These are phyloP conservation scores for Nicotiana otophora DNA, from an alignment of 257 asterid species.

Conservation along the genomic window DNA sequence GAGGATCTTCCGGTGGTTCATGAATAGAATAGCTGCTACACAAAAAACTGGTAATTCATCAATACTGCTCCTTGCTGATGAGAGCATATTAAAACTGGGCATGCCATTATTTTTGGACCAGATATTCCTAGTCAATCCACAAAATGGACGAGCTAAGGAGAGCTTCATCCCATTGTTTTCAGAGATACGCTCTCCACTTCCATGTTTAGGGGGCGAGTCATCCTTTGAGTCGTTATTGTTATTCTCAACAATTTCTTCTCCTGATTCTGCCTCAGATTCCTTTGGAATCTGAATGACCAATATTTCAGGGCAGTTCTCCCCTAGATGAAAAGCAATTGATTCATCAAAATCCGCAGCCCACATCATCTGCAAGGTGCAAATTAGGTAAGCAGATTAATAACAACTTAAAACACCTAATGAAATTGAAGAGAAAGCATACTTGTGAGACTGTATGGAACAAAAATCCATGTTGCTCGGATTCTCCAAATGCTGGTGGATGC, in stretches of 20 bases:
- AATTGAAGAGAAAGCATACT: background rate
- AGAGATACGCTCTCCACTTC: constrained; percentile 37
- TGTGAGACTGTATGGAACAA: background rate
- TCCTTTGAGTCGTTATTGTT: constrained; percentile 33
- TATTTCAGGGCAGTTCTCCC: constrained; percentile 65
- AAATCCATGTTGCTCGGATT: no score
- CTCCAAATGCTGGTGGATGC: no score
- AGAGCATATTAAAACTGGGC: constrained; percentile 39
- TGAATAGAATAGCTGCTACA: constrained; percentile 91
- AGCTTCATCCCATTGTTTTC: constrained; percentile 50
- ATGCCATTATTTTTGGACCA: constrained; percentile 65
- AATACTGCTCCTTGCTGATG: constrained; percentile 65
- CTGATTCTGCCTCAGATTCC: constrained; percentile 47
- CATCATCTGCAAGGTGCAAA: constrained; percentile 64
- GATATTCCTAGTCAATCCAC: constrained; percentile 81
- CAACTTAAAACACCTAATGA: constrained; percentile 10
- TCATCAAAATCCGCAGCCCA: constrained; percentile 99
- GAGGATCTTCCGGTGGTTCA: constrained; percentile 83
- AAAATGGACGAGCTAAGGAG: constrained; percentile 55
- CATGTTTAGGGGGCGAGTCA: constrained; percentile 42
- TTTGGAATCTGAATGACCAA: constrained; percentile 61
- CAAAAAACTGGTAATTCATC: constrained; percentile 92
- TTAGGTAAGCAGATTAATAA: constrained; percentile 2
- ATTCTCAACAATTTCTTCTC: constrained; percentile 47
- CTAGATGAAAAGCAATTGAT: constrained; percentile 55